Evolutionary conservation across 169 alveolate genomes (phyloP).

Genomic region (Cryptosporidium tyzzeri): DNA sequence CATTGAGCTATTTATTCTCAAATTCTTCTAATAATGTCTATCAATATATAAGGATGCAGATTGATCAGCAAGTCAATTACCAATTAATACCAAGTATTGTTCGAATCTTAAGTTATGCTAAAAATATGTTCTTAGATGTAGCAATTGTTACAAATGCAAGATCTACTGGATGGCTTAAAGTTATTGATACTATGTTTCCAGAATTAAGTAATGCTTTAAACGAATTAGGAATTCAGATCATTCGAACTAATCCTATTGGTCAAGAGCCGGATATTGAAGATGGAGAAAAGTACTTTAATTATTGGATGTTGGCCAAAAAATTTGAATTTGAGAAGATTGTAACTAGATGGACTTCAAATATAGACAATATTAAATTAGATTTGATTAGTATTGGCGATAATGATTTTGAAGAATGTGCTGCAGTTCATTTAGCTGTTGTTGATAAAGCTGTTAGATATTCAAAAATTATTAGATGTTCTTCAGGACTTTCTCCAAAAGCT

Average conservation of each 20-base stretch:
- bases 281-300: conserved; percentile 82
- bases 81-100: conserved; percentile 80
- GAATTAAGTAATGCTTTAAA: conserved; percentile 80
- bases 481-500: conserved; percentile 67
- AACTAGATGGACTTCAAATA: conserved; percentile 37
- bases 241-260: conserved; percentile 82
- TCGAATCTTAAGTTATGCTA: conserved; percentile 79
- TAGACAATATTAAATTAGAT: conserved; percentile 76
- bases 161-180: conserved; percentile 83
- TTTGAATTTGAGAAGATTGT: conserved; percentile 47
- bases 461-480: conserved; percentile 54
- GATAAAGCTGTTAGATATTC: conserved; percentile 43
- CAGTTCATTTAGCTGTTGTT: conserved; percentile 73
- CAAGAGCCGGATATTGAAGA: conserved; percentile 82
- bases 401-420: conserved; percentile 88
- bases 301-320: conserved; percentile 88
- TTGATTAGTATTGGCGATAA: conserved; percentile 86
- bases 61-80: conserved; percentile 79
- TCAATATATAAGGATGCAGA: conserved; percentile 79
- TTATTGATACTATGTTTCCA: conserved; percentile 84
- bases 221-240: conserved; percentile 81
- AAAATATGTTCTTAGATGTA: conserved; percentile 80
- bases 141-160: conserved; percentile 88
- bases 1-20: conserved; percentile 50
- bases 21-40: conserved; percentile 70